These are phyloP conservation scores for Oryza meridionalis DNA, from an alignment of 176 grass and related monocot genomes.

Conservation along the genomic window DNA sequence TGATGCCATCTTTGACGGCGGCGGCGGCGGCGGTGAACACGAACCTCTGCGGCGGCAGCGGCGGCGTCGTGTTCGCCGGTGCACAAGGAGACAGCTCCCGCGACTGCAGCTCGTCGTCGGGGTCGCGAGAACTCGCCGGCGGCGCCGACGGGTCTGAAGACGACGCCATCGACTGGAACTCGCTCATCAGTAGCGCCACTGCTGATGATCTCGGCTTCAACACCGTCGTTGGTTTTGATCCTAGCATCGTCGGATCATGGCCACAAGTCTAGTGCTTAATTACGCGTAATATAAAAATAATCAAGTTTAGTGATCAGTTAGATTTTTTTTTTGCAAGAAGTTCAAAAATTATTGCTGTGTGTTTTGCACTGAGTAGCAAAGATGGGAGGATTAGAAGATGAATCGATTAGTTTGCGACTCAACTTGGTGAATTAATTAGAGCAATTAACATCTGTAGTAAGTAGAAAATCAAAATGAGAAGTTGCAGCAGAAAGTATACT, in stretches of 20 bases:
- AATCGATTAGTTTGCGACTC: background rate
- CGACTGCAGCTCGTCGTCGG: background rate
- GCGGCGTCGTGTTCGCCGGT: background rate
- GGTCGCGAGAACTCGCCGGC: background rate
- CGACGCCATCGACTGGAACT: constrained; percentile 29
- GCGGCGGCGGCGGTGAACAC: background rate
- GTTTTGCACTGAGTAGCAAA: no score
- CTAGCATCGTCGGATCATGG: background rate
- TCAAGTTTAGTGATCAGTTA: background rate
- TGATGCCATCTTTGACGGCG: background rate
- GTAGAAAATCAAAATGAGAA: no score
- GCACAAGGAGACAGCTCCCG: background rate
- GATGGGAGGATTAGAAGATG: no score
- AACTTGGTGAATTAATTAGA: no score
- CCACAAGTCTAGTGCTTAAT: background rate
- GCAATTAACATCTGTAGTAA: no score
- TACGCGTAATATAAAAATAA: background rate
- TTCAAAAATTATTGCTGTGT: no score
- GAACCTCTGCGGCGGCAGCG: background rate
- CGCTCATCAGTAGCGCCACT: background rate
- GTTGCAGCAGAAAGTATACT: no score
- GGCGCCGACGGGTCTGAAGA: background rate
- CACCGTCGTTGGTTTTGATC: background rate
- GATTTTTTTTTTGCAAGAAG: no score
- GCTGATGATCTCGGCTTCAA: background rate